phyloP scores from a whole-genome alignment of 2,329 filamentous ascomycete species.

The Pyrenophora seminiperda region DNA sequence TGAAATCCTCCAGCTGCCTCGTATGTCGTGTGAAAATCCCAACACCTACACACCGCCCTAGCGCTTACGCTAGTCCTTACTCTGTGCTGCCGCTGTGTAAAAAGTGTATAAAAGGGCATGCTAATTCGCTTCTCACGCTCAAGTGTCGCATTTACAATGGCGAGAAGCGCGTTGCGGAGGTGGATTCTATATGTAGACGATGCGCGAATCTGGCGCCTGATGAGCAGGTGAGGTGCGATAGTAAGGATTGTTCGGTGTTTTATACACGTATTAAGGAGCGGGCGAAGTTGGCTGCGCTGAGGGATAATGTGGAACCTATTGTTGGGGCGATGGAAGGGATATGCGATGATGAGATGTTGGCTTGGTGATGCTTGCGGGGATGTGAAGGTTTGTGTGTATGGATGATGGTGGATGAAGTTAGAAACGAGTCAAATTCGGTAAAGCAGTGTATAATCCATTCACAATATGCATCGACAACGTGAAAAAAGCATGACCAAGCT shows the following conservation, averaged over 20 bases:
- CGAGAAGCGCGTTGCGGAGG: constrained; percentile 67
- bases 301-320: constrained; percentile 31
- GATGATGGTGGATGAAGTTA: neutral
- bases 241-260: constrained; percentile 90
- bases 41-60: constrained; percentile 11
- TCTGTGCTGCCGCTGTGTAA: constrained; percentile 60
- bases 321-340: constrained; percentile 35
- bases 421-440: too few relatives aligned
- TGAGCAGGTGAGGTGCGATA: constrained; percentile 86
- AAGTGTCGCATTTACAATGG: constrained; percentile 65
- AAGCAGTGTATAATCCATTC: too few relatives aligned
- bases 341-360: neutral
- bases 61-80: constrained; percentile 23
- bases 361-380: too few relatives aligned
- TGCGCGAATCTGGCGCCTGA: constrained; percentile 75
- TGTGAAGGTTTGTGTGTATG: neutral
- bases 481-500: too few relatives aligned
- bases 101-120: constrained; percentile 60
- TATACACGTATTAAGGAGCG: constrained; percentile 73
- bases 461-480: too few relatives aligned
- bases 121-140: constrained; percentile 68
- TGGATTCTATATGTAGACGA: constrained; percentile 75
- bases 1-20: constrained; percentile 78
- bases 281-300: constrained; percentile 30
- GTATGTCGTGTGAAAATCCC: constrained; percentile 70